Evolutionary conservation across 495 filamentous ascomycete genomes (phyloP), one percentile per base, ranked within the genome.

Genomic region (Neurospora sp.): DNA sequence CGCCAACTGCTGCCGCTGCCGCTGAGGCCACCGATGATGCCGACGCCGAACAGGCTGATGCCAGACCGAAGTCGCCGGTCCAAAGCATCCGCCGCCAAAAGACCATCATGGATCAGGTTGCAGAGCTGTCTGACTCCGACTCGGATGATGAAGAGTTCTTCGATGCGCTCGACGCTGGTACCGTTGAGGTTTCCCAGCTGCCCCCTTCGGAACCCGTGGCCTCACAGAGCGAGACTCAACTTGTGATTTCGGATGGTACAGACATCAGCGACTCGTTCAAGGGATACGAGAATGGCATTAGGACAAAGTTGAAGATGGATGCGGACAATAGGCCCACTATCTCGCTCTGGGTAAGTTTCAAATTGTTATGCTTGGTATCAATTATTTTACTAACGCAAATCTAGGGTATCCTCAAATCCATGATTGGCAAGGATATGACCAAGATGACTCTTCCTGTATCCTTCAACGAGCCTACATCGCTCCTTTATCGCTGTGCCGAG

Each of bases 401-500:
- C 27, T 71, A 98, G 95, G 90, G 91, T 72, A 97, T 99, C 74
- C 82, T 99, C 69, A 98, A 98, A 85, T 99, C 96, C 47, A 99
- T 99, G 96, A 97, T 99, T 77, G 96, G 96, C 71, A 99, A 98
- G 80, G 96, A 99, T 79, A 98, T 99, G 96, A 99, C 96, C 22
- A 98, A 94, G 84, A 98, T 99, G 96, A 99, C 96, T 3, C 86
- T 99, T 5, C 96, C 96, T 0, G 96, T 99, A 6, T 97, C 96
- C 12, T 99, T 99, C 85, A 99, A 99, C 80, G 96, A 99, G 82
- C 96, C 96, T 14, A 99, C 96, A 12, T 98, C 96, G 20, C 83
- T 99, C n/a, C 88, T 99, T 27, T 94, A 98, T 77, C 92, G 96
- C 78, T 94, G 97, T 39, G 93, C 93, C 3, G 96, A 99, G 83